Percentiles rank a stretch among this genome's conserved stretches.
These are phyloP conservation scores for Stenogyne calaminthoides DNA, from an alignment of 305 asterid genomes.

Conservation along the genomic window DNA sequence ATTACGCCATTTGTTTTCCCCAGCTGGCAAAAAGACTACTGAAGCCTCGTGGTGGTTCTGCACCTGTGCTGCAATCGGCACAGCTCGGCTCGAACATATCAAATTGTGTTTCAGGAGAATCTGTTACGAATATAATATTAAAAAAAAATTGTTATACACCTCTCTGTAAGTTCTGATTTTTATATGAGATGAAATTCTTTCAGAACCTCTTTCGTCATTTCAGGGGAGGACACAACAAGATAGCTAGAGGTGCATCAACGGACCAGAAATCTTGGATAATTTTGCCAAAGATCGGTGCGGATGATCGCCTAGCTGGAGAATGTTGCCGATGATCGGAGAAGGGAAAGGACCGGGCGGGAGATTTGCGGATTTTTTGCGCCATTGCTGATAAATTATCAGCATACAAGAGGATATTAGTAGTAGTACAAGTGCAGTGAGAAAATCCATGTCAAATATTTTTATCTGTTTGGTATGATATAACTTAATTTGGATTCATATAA, in stretches of 20 bases:
- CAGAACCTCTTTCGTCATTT: background rate
- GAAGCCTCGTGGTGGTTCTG: background rate
- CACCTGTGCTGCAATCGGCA: background rate
- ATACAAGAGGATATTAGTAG: background rate
- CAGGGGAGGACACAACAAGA: constrained; percentile 29
- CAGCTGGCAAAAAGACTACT: background rate
- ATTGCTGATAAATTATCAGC: background rate
- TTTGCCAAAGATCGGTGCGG: constrained; percentile 16
- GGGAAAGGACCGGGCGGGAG: constrained; percentile 22
- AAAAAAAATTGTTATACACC: too few relatives aligned
- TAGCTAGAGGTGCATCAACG: constrained; percentile 28
- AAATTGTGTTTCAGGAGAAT: constrained; percentile 18
- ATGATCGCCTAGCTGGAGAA: constrained; percentile 9
- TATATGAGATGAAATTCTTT: too few relatives aligned
- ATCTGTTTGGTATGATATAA: too few relatives aligned
- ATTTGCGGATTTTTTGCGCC: background rate
- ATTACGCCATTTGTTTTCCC: background rate
- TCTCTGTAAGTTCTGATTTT: too few relatives aligned
- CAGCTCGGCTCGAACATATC: constrained; percentile 5
- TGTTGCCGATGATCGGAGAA: constrained; percentile 13
- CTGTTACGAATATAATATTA: too few relatives aligned
- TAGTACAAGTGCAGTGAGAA: background rate
- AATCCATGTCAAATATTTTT: background rate
- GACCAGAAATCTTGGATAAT: constrained; percentile 25
- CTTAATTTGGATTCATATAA: too few relatives aligned